Base-by-base conservation (phyloP, 2,329 filamentous ascomycete genomes). In the Ambrosiella beaveri region DNA sequence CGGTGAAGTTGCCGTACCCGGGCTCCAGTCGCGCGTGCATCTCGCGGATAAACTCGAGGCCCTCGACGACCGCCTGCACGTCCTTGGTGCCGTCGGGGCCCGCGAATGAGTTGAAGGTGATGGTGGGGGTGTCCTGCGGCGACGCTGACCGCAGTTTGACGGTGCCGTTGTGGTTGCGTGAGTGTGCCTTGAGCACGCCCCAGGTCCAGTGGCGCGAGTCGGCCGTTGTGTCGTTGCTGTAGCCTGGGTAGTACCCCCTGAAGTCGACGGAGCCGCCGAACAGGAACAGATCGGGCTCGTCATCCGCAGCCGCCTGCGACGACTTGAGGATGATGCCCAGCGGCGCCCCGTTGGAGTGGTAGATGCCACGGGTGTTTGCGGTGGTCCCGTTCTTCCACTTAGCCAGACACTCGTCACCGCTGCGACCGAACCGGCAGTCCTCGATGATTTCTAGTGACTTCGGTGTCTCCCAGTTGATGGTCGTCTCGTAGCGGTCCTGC, bases 121-220 rank as follows among this genome's bases (percentile, higher is more conserved):
- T 82, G 39, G 75, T 68, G 0, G 84, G 83, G n/a, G 75, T 74
- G 56, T 85, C 82, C 1, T 75, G 74, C 0, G 82, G 81, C 64
- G 85, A 74, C 0, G 75, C 70, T 0, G 80, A 84, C 15, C 71
- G 72, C 1, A 87, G 72, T 1, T 70, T 76, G 12, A 87, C 81
- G 0, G 74, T 80, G n/a, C 84, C 84, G 7, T 74, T 73, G 55
- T 74, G 72, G 47, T 86, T 86, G 7, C 70, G 68, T 36, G 69
- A 70, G 53, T 73, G 72, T 0, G 75, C 74, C 66, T 82, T 82
- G 52, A 82, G 71, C 2, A 74, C 72, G 7, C 68, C 65, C 66
- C 67, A 71, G 1, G 68, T 67, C 68, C 67, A 70, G 63, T 74
- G 70, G 40, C 71, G 71, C 1, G 69, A 69, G 53, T 69, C 73